Conservation (phyloP, 139 green algal genomes). For the Axilococcus clingmanii region DNA sequence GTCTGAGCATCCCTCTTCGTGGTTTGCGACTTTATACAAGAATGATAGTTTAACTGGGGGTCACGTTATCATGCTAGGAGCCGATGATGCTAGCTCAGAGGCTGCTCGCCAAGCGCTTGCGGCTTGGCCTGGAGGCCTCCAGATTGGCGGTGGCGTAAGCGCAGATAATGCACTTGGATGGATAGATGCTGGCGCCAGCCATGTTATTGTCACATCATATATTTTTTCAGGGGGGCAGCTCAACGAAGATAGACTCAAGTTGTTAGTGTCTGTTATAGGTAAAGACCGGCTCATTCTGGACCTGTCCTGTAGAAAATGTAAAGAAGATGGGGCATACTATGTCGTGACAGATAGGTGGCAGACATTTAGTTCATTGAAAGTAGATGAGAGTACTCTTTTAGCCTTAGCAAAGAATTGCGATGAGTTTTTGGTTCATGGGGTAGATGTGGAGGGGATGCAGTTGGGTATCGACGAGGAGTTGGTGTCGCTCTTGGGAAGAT, state of each 20-base stretch:
- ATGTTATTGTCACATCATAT: constrained; percentile 95
- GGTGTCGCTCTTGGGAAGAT: constrained; percentile 66
- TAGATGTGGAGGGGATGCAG: constrained; percentile 97
- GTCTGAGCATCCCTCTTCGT: constrained; percentile 64
- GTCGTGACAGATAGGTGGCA: constrained; percentile 75
- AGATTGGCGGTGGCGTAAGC: constrained; percentile 90
- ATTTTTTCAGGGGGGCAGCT: constrained; percentile 84
- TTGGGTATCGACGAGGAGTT: constrained; percentile 92
- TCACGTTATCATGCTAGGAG: constrained; percentile 97
- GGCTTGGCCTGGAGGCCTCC: constrained; percentile 78
- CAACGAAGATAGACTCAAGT: constrained; percentile 64
- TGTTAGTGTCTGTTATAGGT: constrained; percentile 77
- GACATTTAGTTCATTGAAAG: constrained; percentile 42
- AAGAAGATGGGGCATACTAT: constrained; percentile 48
- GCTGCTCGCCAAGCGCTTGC: constrained; percentile 68
- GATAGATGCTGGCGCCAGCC: constrained; percentile 82
- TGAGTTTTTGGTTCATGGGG: constrained; percentile 97
- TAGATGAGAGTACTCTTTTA: constrained; percentile 49
- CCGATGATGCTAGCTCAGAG: constrained; percentile 56
- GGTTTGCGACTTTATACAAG: constrained; percentile 82
- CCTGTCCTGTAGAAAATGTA: constrained; percentile 78
- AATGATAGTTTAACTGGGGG: constrained; percentile 71
- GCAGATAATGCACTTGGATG: constrained; percentile 70
- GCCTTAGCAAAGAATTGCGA: constrained; percentile 63
- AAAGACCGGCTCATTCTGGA: constrained; percentile 87